Base-by-base conservation (phyloP, 768 basidiomycete genomes). In the Vararia minispora region DNA sequence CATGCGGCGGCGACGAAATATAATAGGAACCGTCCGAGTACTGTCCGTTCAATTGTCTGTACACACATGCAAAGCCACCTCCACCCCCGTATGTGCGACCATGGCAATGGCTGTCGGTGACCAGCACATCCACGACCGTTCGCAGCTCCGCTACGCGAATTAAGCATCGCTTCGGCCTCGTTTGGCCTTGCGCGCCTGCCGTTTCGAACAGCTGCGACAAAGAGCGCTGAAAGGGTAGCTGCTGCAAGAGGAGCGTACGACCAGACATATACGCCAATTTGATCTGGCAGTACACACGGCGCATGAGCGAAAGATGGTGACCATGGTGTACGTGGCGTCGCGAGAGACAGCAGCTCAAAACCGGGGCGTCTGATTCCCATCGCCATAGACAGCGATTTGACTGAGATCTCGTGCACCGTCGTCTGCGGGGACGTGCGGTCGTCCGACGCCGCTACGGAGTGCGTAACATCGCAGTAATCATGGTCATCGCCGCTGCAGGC, bases 301-400 rank as follows among this genome's bases (percentile, higher is more conserved):
- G 60, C 53, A 45, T 89, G 78, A 33, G 62, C 62, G 64, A 68
- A 51, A 22, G 70, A 52, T 45, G 56, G 26, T 30, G 33, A 25
- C 45, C 43, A 38, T 36, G 39, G 49, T 66, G 62, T 3, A 58
- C 64, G 23, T 39, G 47, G 59, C 17, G 68, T 67, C 32, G 63
- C 65, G 17, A 98, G 71, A 2, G 90, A 85, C 30, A 98, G 69
- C 14, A 98, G 71, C 49, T 94, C 88, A 59, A 91, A 90, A 28
- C 90, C 94, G 5, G 94, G 91, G 21, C 66, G 66, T 30, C 69
- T 68, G 37, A 98, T 72, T 23, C 85, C 87, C 76, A 89, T 86
- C 3, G 80, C 83, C 68, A 91, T 87, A 10, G 88, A 89, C 51
- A 95, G 67, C 2, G 88, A 81, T 56, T 90, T 95, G 52, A 97